These are phyloP conservation scores for Mycena pura DNA, from an alignment of 768 basidiomycete genomes.

Conservation along the genomic window DNA sequence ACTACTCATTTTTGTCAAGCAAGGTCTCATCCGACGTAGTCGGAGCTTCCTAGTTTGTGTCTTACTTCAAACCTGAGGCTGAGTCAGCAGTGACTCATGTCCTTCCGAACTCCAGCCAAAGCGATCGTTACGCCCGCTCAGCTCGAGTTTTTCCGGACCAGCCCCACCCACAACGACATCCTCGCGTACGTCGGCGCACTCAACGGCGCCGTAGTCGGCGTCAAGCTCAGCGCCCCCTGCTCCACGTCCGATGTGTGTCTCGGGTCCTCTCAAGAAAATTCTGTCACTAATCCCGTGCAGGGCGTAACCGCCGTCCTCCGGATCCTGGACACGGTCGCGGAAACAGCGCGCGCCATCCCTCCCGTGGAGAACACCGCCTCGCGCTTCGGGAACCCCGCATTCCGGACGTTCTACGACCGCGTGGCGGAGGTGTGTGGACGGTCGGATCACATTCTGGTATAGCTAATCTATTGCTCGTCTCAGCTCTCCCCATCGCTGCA, in stretches of 20 bases:
- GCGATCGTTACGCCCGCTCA: constrained; percentile 79
- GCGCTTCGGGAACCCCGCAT: constrained; percentile 97
- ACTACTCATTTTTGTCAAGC: too few species aligned
- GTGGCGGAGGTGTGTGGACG: constrained; percentile 61
- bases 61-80: too few species aligned
- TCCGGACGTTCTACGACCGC: constrained; percentile 88
- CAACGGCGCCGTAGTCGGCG: constrained; percentile 76
- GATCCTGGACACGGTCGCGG: constrained; percentile 72
- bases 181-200: constrained; percentile 74
- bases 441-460: not conserved
- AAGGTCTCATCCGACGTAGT: too few species aligned
- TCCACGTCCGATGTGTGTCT: constrained; percentile 63
- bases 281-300: constrained; percentile 44
- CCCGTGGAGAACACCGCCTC: constrained; percentile 90
- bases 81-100: too few species aligned
- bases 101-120: constrained; percentile 67
- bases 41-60: too few species aligned
- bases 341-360: constrained; percentile 72
- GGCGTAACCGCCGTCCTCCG: constrained; percentile 65
- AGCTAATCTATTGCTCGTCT: not conserved
- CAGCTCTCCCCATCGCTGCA: constrained; percentile 68
- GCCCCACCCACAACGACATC: constrained; percentile 71
- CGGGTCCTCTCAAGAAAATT: constrained; percentile 4
- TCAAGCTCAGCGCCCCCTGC: constrained; percentile 75
- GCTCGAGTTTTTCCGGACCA: constrained; percentile 81